Base-by-base conservation (phyloP, 331 rosid species). In the Stylosanthes scabra region DNA sequence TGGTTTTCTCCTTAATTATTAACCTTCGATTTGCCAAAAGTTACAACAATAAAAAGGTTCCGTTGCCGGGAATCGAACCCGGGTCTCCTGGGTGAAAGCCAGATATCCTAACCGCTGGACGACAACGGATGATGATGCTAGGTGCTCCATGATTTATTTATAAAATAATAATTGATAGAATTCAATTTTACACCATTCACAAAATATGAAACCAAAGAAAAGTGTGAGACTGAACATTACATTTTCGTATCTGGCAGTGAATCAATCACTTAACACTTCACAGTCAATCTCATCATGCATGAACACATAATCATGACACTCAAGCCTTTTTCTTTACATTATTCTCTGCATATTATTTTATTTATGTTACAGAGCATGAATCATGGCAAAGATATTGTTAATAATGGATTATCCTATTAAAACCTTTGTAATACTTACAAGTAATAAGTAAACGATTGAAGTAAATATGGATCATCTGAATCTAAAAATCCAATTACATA, bases 41-140 rank as follows among this genome's bases (percentile, higher is more conserved):
- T 8, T 9, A 11, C n/a, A n/a, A n/a, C n/a, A n/a, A n/a, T n/a
- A n/a, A n/a, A 49, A 7, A 49, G 3, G 3, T 75, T 76, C 87
- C 89, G 75, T 74, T 88, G 85, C 90, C 96, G 96, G 98, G 90
- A 93, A 90, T 93, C 91, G 96, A 93, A 93, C 90, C 97, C 93
- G 96, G 93, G 88, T 93, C 93, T 90, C 93, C 92, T 88, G 90
- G 93, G 97, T 90, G 96, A 90, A 93, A 93, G 96, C 94, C 96
- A 85, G 88, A 82, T 83, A 91, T 91, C 99, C 99, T 88, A 91
- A 94, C 99, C 97, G 99, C 97, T 91, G 99, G 96, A 91, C 97
- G 97, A 91, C 99, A 91, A 83, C 77, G 93, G 95, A 91, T 12
- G 16, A 5, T 20, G 3, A 2, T 9, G n/a, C n/a, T n/a, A n/a